These are phyloP conservation scores for Areca catechu DNA, from an alignment of 176 grass and related monocot genomes.

Conservation along the genomic window DNA sequence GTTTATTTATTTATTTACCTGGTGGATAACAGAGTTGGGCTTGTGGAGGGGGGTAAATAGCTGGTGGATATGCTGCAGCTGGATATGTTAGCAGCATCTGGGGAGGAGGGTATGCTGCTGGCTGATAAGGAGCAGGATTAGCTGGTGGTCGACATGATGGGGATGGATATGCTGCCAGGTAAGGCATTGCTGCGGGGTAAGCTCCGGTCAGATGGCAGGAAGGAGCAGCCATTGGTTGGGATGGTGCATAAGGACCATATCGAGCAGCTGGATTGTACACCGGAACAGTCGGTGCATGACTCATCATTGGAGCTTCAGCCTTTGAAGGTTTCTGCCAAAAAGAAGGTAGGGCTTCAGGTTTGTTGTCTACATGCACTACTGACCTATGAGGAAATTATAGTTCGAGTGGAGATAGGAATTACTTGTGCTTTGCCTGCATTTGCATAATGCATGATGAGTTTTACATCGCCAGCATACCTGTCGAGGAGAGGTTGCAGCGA, in stretches of 20 bases:
- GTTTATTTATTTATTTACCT: background rate
- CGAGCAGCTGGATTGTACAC: background rate
- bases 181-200: background rate
- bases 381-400: background rate
- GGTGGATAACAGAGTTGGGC: background rate
- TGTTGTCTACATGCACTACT: background rate
- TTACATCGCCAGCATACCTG: constrained; percentile 5
- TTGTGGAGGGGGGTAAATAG: background rate
- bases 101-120: background rate
- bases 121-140: no score
- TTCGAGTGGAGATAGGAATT: background rate
- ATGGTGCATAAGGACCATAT: background rate
- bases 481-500: background rate
- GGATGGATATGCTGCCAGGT: background rate
- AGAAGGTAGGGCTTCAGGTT: background rate
- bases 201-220: background rate
- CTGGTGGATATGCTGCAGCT: background rate
- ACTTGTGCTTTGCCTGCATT: background rate
- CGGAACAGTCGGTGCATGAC: background rate
- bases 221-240: background rate
- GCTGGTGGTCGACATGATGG: background rate
- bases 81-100: background rate
- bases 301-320: background rate
- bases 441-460: constrained; percentile 6
- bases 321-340: constrained; percentile 5